Percentiles rank a stretch among this genome's conserved stretches.
These are phyloP conservation scores for Ascochyta fabae DNA, from an alignment of 2,329 filamentous ascomycete genomes.

Conservation along the genomic window DNA sequence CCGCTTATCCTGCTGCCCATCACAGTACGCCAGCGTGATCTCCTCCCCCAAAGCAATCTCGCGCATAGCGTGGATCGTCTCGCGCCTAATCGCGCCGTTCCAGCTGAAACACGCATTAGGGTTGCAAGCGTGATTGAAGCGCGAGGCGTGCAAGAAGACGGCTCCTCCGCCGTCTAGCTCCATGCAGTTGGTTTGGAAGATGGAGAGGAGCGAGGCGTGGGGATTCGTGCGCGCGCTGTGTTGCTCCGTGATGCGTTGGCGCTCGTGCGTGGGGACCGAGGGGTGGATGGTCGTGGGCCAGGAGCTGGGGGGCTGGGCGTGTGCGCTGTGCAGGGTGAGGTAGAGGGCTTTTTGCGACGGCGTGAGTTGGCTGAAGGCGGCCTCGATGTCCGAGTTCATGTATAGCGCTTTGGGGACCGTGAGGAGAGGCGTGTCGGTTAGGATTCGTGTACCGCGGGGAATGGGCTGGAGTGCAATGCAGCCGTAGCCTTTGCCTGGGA, in stretches of 20 bases:
- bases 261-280: constrained; percentile 24
- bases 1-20: constrained; percentile 40
- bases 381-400: constrained; percentile 42
- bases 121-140: constrained; percentile 52
- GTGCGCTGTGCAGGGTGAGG: constrained; percentile 38
- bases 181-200: constrained; percentile 54
- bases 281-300: constrained; percentile 39
- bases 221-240: constrained; percentile 37
- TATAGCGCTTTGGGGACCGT: constrained; percentile 42
- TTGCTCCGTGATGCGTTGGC: constrained; percentile 38
- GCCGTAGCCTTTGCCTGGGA: constrained; percentile 52
- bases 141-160: constrained; percentile 46
- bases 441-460: constrained; percentile 48
- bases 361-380: constrained; percentile 30
- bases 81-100: constrained; percentile 38
- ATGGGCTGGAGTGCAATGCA: constrained; percentile 49
- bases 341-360: constrained; percentile 29
- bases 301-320: constrained; percentile 33
- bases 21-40: constrained; percentile 48
- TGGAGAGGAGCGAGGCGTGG: constrained; percentile 33
- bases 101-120: constrained; percentile 50
- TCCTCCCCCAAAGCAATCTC: constrained; percentile 47
- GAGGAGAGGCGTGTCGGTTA: constrained; percentile 50
- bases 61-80: constrained; percentile 45
- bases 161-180: constrained; percentile 41